phyloP scores from a whole-genome alignment of 192 early-diverging fungal genomes.

The Rhizophagus clarus region DNA sequence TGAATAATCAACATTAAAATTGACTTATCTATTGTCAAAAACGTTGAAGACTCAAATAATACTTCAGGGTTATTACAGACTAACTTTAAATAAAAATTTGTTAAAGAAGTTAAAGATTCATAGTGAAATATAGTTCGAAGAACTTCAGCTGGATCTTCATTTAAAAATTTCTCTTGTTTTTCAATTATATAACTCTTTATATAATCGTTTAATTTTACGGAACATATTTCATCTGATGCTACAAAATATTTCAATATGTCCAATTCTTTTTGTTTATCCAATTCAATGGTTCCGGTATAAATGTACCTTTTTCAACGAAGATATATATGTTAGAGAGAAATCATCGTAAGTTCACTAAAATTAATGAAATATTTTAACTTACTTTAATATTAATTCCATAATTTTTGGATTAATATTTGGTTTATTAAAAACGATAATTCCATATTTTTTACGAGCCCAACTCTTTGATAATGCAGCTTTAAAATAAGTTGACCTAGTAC shows the following conservation, averaged over 20 bases:
- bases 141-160: neutral
- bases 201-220: neutral
- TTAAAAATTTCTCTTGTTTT: neutral
- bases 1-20: neutral
- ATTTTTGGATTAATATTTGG: neutral
- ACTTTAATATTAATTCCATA: neutral
- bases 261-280: neutral
- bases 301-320: neutral
- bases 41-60: neutral
- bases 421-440: neutral
- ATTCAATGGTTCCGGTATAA: neutral
- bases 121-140: neutral
- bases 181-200: neutral
- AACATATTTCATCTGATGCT: neutral
- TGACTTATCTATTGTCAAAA: neutral
- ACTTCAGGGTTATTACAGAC: neutral
- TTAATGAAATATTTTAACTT: neutral
- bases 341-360: neutral
- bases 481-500: neutral
- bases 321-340: no score
- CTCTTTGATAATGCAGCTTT: neutral
- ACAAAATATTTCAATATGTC: neutral
- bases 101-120: neutral
- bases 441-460: neutral
- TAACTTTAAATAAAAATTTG: neutral